Evolutionary conservation across 306 rosid genomes (phyloP), one percentile per base, ranked within the genome.

Genomic region (Quercus ilex): DNA sequence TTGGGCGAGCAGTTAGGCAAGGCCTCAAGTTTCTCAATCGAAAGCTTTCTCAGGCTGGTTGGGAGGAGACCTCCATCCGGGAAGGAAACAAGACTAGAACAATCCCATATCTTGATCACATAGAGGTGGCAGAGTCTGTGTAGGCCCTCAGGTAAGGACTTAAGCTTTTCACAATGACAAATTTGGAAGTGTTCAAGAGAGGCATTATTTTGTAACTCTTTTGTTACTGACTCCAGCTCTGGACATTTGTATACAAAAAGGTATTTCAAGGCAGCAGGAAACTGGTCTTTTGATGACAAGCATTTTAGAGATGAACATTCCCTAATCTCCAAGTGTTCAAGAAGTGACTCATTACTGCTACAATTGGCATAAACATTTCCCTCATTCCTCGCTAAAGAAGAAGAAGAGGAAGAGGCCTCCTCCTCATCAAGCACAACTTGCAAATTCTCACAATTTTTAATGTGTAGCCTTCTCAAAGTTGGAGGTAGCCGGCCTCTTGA

Each of bases 101-200:
- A 81, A 2, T 33, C 43, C 15, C 14, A 11, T 35, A 81, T 70
- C 41, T 31, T 6, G 74, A 81, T 49, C 18, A 5, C 25, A 19
- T 68, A 8, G 28, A 81, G 62, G 28, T 46, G 33, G 56, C 13
- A 13, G 31, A 77, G 75, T 74, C 62, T 53, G 38, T 77, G 68
- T 23, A 77, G 7, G 53, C 80, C 80, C 25, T 77, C 35, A 21
- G 82, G 55, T 14, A 79, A 70, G 63, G 63, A 58, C 49, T 59
- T 46, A 23, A 79, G 77, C 12, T 79, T 79, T 71, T 71, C 72
- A 71, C 82, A 79, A 11, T 71, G 23, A 53, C 38, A 33, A 26
- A 79, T 60, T 12, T 71, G 25, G 20, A 71, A 28, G 20, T 71
- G 46, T 71, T 71, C 72, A 55, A 79, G 64, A 55, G 41, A 55